phyloP scores from a whole-genome alignment of 164 flowering plant genomes.

The Vitis amurensis region DNA sequence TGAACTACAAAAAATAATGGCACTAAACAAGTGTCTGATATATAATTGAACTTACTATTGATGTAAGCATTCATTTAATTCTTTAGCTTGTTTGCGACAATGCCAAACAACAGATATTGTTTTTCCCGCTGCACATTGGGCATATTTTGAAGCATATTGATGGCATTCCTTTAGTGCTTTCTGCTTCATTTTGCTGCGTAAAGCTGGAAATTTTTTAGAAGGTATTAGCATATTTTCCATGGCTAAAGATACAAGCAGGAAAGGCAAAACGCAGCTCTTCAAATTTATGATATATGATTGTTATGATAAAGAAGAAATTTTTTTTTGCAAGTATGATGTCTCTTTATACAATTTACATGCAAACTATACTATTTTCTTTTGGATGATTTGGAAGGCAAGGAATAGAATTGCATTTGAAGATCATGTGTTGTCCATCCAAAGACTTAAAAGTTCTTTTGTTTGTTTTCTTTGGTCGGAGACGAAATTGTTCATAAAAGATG shows the following conservation, averaged over 20 bases:
- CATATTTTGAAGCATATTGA: slow-evolving; percentile 65
- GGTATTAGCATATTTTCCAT: not conserved
- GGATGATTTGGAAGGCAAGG: no score
- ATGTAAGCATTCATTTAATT: slow-evolving; percentile 80
- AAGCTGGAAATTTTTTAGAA: slow-evolving; percentile 46
- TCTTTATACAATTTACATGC: no score
- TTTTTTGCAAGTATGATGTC: not conserved
- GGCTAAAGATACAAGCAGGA: not conserved
- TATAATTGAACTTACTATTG: slow-evolving; percentile 58
- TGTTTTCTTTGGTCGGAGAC: no score
- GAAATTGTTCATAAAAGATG: no score
- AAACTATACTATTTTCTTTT: no score
- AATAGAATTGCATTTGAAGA: no score
- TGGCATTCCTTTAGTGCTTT: slow-evolving; percentile 89
- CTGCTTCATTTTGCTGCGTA: slow-evolving; percentile 95
- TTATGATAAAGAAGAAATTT: not conserved
- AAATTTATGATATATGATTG: not conserved
- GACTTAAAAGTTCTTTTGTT: no score
- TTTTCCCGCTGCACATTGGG: slow-evolving; percentile 83
- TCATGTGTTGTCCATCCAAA: no score
- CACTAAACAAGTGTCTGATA: no score
- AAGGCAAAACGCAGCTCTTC: not conserved
- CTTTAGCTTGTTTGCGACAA: slow-evolving; percentile 83
- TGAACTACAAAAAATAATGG: no score
- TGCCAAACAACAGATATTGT: slow-evolving; percentile 83